Evolutionary conservation across 2,329 filamentous ascomycete genomes (phyloP), one percentile per base, ranked within the genome.

Genomic region (Talaromyces atroroseus): DNA sequence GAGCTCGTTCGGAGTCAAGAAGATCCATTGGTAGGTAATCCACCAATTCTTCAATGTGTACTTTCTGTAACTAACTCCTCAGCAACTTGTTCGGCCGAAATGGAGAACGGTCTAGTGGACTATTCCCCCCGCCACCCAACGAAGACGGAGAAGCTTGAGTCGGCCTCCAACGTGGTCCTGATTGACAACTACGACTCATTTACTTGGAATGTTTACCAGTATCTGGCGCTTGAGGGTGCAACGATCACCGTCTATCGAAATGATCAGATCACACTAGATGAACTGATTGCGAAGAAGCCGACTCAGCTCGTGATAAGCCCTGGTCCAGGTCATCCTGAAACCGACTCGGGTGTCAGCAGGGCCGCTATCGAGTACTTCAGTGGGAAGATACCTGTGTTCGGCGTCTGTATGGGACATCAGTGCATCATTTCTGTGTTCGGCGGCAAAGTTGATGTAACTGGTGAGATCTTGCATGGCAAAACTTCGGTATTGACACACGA

Each of bases 171-270:
- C 74, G 82, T 99, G 58, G 83, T 99, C 61, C 81, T 99, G 61
- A 96, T 99, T 67, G 94, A 99, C 80, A 99, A 99, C 76, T 99
- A 97, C 74, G 94, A 99, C 74, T 97, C 94, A 3, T 99, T 99
- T 73, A 96, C 92, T 58, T 99, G 92, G 90, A 99, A 99, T 69
- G 90, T 99, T 58, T 99, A 97, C 73, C 95, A 99, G 74, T 99
- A 99, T 68, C 84, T 99, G 1, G 88, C 92, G 6, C 85, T 99
- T n/a, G 94, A 97, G 72, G 94, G 94, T 32, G 94, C 95, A 26
- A 88, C 80, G 1, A 94, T 96, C 51, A 89, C 87, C 3, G 94
- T 99, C 20, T 89, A 86, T 74, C 85, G 94, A 65, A 99, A 99
- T 69, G 92, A 99, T 74, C 85, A 96, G 72, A 86, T 97, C 64